Conservation (phyloP, 768 basidiomycete genomes). For the Paxillus involutus region DNA sequence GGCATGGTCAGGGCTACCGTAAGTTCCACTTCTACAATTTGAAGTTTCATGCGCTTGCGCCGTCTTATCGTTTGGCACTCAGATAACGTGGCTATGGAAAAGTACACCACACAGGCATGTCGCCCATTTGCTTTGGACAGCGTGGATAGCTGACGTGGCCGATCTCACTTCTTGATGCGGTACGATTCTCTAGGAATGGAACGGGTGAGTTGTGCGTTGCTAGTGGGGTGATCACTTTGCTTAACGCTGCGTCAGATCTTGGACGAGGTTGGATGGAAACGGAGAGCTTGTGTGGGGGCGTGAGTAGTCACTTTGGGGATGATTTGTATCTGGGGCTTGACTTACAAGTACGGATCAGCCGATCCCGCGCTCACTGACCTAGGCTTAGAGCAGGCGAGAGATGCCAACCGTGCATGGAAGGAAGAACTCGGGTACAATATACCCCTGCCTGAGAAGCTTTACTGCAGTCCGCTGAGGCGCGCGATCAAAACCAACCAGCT, state of each 20-base stretch:
- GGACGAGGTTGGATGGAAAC: conserved; percentile 61
- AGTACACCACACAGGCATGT: conserved; percentile 54
- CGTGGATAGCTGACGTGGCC: neutral
- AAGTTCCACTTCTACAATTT: conserved; percentile 24
- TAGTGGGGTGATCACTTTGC: neutral
- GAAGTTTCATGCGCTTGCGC: neutral
- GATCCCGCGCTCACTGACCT: conserved; percentile 63
- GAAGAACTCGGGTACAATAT: conserved; percentile 41
- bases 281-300: conserved; percentile 74
- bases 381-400: conserved; percentile 56
- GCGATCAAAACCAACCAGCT: conserved; percentile 57
- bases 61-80: conserved; percentile 40
- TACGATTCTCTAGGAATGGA: conserved; percentile 48
- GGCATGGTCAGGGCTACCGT: conserved; percentile 79
- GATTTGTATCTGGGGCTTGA: neutral
- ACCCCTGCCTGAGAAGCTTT: conserved; percentile 54
- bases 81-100: conserved; percentile 73
- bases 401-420: conserved; percentile 47
- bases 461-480: conserved; percentile 62
- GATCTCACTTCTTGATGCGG: neutral
- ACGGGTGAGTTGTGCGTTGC: conserved; percentile 41
- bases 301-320: conserved; percentile 35
- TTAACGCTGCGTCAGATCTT: conserved; percentile 39
- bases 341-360: conserved; percentile 37
- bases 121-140: neutral